Evolutionary conservation across 257 asterid genomes (phyloP).

Genomic region (Cinchona pubescens): DNA sequence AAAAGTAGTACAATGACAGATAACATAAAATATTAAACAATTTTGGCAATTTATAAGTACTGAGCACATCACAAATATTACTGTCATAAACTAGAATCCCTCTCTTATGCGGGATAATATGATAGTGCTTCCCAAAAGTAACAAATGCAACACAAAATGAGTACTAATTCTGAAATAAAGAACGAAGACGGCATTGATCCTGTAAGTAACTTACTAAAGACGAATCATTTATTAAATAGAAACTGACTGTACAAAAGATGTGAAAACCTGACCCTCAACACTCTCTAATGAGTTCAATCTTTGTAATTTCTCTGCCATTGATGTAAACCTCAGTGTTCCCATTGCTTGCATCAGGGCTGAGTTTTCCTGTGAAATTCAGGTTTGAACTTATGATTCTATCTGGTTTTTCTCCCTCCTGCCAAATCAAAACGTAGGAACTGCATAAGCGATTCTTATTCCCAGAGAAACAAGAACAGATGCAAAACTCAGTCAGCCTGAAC

Average conservation of each 20-base stretch:
- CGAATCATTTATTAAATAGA: background rate
- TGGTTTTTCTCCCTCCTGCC: constrained; percentile 95
- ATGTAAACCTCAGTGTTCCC: constrained; percentile 91
- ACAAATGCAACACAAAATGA: background rate
- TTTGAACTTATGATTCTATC: constrained; percentile 78
- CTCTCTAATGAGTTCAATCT: constrained; percentile 76
- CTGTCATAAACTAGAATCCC: background rate
- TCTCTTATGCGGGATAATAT: background rate
- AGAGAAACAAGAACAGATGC: constrained; percentile 5
- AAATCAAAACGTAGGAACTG: constrained; percentile 24
- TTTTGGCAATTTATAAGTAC: background rate
- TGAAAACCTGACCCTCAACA: constrained; percentile 59
- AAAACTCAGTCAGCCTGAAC: constrained; percentile 11
- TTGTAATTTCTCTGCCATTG: constrained; percentile 95
- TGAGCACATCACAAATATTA: background rate
- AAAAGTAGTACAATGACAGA: background rate
- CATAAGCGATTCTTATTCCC: constrained; percentile 27
- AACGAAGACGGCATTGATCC: background rate
- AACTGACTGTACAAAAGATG: background rate
- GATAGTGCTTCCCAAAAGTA: background rate
- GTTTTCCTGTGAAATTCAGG: constrained; percentile 81
- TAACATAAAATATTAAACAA: background rate
- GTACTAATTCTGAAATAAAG: background rate
- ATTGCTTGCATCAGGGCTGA: constrained; percentile 77
- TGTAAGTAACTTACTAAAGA: background rate